Conservation (phyloP, 108 stramenopile genomes). For the Skeletonema grethae region DNA sequence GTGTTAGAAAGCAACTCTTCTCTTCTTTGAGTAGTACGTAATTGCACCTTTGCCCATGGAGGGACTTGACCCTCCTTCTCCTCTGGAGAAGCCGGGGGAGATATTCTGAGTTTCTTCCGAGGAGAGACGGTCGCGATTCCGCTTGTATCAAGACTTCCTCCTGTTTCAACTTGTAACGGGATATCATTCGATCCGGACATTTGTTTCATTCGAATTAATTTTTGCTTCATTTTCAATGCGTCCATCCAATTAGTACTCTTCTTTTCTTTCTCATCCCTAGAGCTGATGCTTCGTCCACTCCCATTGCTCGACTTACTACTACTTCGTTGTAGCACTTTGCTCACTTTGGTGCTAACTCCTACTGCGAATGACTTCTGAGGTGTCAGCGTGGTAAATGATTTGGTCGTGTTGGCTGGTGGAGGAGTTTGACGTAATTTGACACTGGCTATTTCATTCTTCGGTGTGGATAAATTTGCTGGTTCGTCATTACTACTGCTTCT, state of each 20-base stretch:
- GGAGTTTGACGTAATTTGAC: constrained; percentile 5
- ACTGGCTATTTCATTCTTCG: neutral
- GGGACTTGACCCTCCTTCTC: neutral
- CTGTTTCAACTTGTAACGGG: neutral
- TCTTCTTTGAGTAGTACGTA: constrained; percentile 32
- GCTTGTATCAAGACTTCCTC: neutral
- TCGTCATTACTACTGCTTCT: neutral
- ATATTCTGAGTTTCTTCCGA: constrained; percentile 25
- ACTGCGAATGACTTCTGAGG: neutral
- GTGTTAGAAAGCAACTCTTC: neutral
- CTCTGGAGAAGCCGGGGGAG: constrained; percentile 25
- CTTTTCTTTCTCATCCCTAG: constrained; percentile 20
- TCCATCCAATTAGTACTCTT: constrained; percentile 40
- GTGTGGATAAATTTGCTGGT: neutral
- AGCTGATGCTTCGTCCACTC: neutral
- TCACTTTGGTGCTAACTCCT: neutral
- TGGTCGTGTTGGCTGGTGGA: neutral
- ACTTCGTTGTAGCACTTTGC: neutral
- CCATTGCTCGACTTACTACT: neutral
- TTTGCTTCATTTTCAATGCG: constrained; percentile 42
- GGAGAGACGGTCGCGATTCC: constrained; percentile 9
- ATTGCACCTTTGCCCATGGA: constrained; percentile 43
- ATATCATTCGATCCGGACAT: neutral
- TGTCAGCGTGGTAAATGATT: constrained; percentile 1
- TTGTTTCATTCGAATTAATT: constrained; percentile 16